A percentile compares a stretch with the other conserved stretches of the same genome.
These are phyloP conservation scores for Quercus robur DNA, from an alignment of 306 rosid species.

Conservation along the genomic window DNA sequence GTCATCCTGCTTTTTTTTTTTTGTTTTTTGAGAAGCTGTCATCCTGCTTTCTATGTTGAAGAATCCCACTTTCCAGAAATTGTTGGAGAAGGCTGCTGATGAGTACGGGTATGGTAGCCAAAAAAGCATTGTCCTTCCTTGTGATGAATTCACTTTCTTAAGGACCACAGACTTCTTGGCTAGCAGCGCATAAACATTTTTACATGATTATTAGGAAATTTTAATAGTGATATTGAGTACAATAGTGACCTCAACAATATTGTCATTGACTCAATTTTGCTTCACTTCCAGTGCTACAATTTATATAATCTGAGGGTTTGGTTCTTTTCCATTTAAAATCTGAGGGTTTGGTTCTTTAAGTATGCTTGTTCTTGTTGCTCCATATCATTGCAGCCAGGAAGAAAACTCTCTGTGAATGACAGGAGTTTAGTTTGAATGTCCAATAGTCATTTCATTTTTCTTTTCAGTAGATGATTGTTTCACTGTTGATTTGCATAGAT, in stretches of 20 bases:
- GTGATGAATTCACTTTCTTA: constrained; percentile 35
- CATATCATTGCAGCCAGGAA: neutral
- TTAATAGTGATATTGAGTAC: neutral
- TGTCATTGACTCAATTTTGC: neutral
- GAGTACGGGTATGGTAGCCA: constrained; percentile 20
- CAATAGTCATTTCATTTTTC: neutral
- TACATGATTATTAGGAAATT: neutral
- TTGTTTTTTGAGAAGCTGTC: too few species aligned
- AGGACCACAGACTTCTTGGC: neutral
- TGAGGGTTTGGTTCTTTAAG: neutral
- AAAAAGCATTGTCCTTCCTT: constrained; percentile 35
- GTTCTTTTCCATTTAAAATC: too few species aligned
- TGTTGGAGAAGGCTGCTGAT: constrained; percentile 39
- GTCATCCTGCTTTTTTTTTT: neutral
- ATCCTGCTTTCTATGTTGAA: constrained; percentile 31
- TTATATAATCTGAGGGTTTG: neutral
- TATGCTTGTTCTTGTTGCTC: too few species aligned
- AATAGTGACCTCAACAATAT: neutral
- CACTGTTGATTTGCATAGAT: neutral
- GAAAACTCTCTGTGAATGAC: neutral
- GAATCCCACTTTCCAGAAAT: constrained; percentile 22
- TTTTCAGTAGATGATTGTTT: neutral
- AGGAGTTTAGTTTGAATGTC: neutral
- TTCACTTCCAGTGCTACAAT: neutral
- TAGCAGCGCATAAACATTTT: neutral